phyloP scores from a whole-genome alignment of 192 early-diverging fungal species.

The Backusella parvicylindrica region DNA sequence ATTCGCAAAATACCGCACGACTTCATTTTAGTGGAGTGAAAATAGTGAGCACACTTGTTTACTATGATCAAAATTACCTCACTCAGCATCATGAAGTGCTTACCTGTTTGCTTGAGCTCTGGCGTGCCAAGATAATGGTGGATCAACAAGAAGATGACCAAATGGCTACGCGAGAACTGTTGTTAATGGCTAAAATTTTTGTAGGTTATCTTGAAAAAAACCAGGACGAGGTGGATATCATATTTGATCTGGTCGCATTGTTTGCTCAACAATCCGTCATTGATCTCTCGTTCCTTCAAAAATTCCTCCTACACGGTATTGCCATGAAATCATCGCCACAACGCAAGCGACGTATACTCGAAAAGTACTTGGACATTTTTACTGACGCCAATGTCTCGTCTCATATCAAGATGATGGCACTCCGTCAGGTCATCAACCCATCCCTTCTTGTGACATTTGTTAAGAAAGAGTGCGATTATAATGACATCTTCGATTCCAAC shows the following conservation, averaged over 20 bases:
- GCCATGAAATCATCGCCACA: conserved; percentile 45
- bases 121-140: conserved; percentile 39
- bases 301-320: conserved; percentile 68
- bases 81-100: conserved; percentile 39
- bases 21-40: conserved; percentile 55
- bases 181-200: conserved; percentile 71
- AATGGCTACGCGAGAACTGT: conserved; percentile 44
- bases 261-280: conserved; percentile 67
- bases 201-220: conserved; percentile 61
- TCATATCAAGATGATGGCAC: conserved; percentile 66
- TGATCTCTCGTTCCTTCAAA: conserved; percentile 58
- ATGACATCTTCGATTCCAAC: conserved; percentile 53
- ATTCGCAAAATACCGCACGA: conserved; percentile 16
- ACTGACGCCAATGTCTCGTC: conserved; percentile 54
- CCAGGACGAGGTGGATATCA: conserved; percentile 58
- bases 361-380: conserved; percentile 72
- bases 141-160: conserved; percentile 31
- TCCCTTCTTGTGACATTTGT: conserved; percentile 71
- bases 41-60: conserved; percentile 49
- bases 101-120: conserved; percentile 49
- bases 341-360: conserved; percentile 67
- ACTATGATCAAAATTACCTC: conserved; percentile 52
- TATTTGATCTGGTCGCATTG: conserved; percentile 72
- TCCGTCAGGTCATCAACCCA: conserved; percentile 84
- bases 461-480: conserved; percentile 40